Base-by-base conservation (phyloP, 805 yeast genomes). In the Wickerhamiella slavikovae region DNA sequence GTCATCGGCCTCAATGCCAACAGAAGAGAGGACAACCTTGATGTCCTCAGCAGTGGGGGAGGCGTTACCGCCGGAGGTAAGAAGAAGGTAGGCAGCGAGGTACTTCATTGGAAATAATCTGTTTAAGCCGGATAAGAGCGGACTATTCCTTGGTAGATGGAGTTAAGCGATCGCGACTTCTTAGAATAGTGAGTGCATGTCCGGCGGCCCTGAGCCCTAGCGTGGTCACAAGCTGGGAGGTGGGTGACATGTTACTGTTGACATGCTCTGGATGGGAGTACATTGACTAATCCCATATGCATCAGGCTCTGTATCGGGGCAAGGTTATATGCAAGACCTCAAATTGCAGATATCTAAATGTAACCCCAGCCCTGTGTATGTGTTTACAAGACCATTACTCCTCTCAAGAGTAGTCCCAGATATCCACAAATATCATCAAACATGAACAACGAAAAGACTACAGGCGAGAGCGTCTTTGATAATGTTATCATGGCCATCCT, bases 51-150 rank as follows among this genome's bases (percentile, higher is more conserved):
- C 91, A 48, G 93, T 66, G 64, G 98, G 96, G 52, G 89, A 55
- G 58, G 82, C 60, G 68, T 71, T 73, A 60, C 96, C 98, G 64
- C 93, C 93, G 61, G 89, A 82, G 67, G 75, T 82, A 64, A 89
- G 73, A 66, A 85, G 76, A 64, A 89, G 76, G 71, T 89, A 89
- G 64, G 98, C 96, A 66, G 98, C 98, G 67, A 89, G 76, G 74
- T 85, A 85, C 78, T 82, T 89, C 95, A 82, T 49, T 36, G 35
- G 47, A 44, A 49, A 45, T 43, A 47, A 45, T 47, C 51, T 33
- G 43, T 38, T 47, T 47, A 47, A 47, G 51, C 50, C 35, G 24
- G 33, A 12, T 25, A 25, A 34, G 30, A 45, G 79, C 85, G 66
- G 85, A 75, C 83, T 74, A 75, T 73, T 71, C 83, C 66, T 74